Conservation (phyloP, 495 filamentous ascomycete genomes). For the Podospora fimiseda region DNA sequence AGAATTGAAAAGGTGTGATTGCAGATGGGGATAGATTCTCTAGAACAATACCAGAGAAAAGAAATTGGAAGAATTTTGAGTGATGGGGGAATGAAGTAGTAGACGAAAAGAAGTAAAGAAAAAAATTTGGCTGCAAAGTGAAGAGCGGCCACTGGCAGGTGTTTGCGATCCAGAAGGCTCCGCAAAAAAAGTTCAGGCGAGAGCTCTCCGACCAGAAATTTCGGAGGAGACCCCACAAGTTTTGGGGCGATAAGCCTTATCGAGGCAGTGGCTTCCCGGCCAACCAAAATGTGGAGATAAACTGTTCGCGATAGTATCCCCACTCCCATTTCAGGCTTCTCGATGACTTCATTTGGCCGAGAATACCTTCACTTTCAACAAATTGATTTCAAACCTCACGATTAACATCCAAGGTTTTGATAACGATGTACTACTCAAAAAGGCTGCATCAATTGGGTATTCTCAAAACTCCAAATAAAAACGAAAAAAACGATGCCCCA, state of each 20-base stretch:
- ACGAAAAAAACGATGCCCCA: too few species aligned
- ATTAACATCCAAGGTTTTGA: too few species aligned
- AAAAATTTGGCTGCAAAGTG: constrained; percentile 9
- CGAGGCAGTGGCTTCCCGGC: constrained; percentile 13
- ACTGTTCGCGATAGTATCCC: too few species aligned
- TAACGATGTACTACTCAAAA: too few species aligned
- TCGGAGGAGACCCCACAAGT: constrained; percentile 14
- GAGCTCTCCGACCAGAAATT: constrained; percentile 16
- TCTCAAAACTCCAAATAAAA: too few species aligned
- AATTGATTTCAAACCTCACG: too few species aligned
- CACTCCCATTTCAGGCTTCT: too few species aligned
- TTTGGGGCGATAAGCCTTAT: constrained; percentile 23
- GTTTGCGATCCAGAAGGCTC: constrained; percentile 7
- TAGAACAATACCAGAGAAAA: constrained; percentile 1
- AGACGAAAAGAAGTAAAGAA: constrained; percentile 8
- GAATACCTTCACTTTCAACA: too few species aligned
- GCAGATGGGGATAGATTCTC: background rate
- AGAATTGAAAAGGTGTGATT: background rate
- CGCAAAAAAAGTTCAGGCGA: constrained; percentile 16
- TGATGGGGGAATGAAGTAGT: background rate
- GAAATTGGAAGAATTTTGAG: background rate
- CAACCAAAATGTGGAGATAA: too few species aligned
- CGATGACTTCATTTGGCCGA: too few species aligned
- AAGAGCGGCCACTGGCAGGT: background rate
- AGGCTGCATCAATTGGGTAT: too few species aligned